Base-by-base conservation (phyloP, 352 stramenopile species). In the Phytopythium aichiense region DNA sequence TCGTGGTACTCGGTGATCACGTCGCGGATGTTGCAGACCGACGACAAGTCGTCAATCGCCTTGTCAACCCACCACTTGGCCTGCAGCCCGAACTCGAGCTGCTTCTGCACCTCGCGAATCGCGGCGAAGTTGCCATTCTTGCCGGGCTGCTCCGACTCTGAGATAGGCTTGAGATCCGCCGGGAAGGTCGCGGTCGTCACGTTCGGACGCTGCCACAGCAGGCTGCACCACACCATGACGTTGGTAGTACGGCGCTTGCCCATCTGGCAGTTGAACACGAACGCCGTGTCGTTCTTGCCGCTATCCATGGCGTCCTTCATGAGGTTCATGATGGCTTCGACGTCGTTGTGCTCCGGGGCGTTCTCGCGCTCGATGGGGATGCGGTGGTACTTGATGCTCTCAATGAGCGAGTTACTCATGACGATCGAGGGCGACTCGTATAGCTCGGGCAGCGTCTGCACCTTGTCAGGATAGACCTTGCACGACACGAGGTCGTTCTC, bases 201-300 rank as follows among this genome's bases (percentile, higher is more conserved):
- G 38, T 30, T 49, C 18, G 54, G 13, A 3, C 73, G 76, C 60
- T 91, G 68, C 71, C 73, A 92, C 38, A 92, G 80, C 7, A 94
- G 72, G 56, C 74, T 79, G 15, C 68, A 74, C 15, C 94, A 72
- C 54, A 92, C 81, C 48, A 95, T 72, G 2, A 81, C 84, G 1
- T 83, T 94, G 8, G 87, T 95, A 16, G 87, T 94, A 15, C 87
- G 81, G 11, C 84, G 80, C 60, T 92, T 91, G 15, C 87, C 87
- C 83, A 93, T 94, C 69, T 95, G 87, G 33, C 87, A 95, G 49
- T 95, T 95, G 60, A 95, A 95, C 16, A 95, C 78, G 64, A 92
- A 87, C n/a, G 86, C 86, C 20, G 86, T 95, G 28, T 78, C 62
- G 20, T 46, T 43, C n/a, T 75, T 53, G 46, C 46, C 61, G n/a